Percentiles rank a stretch among this genome's conserved stretches.
Evolutionary conservation across 352 stramenopile species (phyloP).

Genomic region (Globisporangium irregulare): DNA sequence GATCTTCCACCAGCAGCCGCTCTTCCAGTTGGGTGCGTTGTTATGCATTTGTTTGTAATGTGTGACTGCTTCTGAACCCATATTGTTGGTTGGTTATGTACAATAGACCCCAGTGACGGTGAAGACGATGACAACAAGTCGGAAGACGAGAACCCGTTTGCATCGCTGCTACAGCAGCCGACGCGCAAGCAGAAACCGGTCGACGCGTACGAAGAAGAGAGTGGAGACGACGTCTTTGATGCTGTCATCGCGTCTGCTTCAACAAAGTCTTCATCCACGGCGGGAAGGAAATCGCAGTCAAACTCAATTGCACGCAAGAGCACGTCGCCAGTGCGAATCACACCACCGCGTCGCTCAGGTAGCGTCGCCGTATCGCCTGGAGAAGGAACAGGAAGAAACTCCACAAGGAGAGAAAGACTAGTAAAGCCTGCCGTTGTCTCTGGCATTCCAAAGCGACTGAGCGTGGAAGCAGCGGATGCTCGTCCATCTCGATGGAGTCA

Average conservation of each 20-base stretch:
- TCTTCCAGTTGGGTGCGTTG: conserved; percentile 40
- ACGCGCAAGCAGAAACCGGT: neutral
- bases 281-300: neutral
- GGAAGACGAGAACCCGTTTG: conserved; percentile 61
- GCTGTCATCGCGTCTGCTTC: neutral
- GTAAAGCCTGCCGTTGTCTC: neutral
- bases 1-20: conserved; percentile 38
- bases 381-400: neutral
- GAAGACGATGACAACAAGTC: conserved; percentile 27
- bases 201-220: neutral
- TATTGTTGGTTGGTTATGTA: neutral
- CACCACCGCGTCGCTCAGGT: neutral
- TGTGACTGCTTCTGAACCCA: conserved; percentile 2
- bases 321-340: neutral
- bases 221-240: neutral
- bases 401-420: neutral
- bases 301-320: neutral
- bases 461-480: conserved; percentile 46
- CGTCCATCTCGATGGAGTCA: conserved; percentile 45
- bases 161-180: conserved; percentile 41
- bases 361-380: neutral
- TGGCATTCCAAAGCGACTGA: conserved; percentile 23
- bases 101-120: conserved; percentile 5
- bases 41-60: neutral
- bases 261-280: neutral